Conservation (phyloP, 2,329 filamentous ascomycete species). For the Sporothrix curviconia region DNA sequence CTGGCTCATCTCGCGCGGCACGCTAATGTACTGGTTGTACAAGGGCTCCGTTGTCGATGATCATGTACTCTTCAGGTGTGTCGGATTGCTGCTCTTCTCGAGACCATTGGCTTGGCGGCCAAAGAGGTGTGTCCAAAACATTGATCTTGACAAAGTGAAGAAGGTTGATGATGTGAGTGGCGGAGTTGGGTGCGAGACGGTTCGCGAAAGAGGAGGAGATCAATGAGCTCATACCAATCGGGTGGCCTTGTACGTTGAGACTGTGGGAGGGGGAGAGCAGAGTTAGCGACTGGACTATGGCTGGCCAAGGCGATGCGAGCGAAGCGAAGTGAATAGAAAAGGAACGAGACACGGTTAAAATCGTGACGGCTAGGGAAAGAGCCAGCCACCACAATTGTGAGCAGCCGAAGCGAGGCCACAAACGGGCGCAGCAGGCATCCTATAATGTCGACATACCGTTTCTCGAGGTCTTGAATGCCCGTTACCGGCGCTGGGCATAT, state of each 20-base stretch:
- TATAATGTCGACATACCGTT: constrained; percentile 57
- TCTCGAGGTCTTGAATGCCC: constrained; percentile 88
- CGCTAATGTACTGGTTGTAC: constrained; percentile 90
- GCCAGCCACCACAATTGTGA: too few relatives aligned
- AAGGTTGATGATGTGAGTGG: constrained; percentile 82
- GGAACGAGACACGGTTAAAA: too few relatives aligned
- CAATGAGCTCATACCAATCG: constrained; percentile 86
- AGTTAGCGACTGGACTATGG: background rate
- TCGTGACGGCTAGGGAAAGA: too few relatives aligned
- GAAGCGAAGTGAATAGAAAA: too few relatives aligned
- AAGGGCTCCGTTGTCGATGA: constrained; percentile 94
- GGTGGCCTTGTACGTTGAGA: constrained; percentile 85
- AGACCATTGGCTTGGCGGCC: constrained; percentile 83
- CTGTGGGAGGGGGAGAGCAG: too few relatives aligned
- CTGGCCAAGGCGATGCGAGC: background rate
- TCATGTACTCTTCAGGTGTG: constrained; percentile 96
- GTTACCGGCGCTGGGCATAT: constrained; percentile 89
- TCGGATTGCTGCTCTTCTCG: constrained; percentile 75
- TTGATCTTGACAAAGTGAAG: constrained; percentile 93
- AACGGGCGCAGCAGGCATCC: background rate
- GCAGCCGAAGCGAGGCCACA: background rate
- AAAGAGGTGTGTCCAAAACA: constrained; percentile 89
- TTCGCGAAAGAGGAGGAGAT: constrained; percentile 85
- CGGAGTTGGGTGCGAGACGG: constrained; percentile 63
- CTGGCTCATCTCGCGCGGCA: constrained; percentile 92